These are phyloP conservation scores for Arachnopeziza araneosa DNA, from an alignment of 2,329 filamentous ascomycete species.

Conservation along the genomic window DNA sequence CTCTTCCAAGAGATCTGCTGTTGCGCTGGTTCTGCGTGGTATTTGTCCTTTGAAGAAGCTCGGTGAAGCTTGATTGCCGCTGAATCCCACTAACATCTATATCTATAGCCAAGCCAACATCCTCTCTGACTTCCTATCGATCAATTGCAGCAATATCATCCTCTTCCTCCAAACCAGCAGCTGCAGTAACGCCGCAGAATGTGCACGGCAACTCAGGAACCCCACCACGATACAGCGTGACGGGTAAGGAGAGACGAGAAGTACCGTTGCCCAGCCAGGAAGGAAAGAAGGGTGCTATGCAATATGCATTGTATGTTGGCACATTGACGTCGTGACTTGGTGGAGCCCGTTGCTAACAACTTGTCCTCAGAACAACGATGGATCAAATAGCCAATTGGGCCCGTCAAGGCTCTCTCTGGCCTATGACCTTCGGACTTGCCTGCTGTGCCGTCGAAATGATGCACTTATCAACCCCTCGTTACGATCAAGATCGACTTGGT, in stretches of 20 bases:
- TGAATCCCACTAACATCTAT: constrained; percentile 22
- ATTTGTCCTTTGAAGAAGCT: constrained; percentile 9
- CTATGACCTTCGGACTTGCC: constrained; percentile 81
- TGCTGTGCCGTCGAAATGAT: constrained; percentile 93
- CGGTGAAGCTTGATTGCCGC: constrained; percentile 1
- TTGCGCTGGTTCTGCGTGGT: constrained; percentile 40
- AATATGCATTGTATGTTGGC: constrained; percentile 75
- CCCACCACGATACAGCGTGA: constrained; percentile 45
- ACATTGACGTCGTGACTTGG: not conserved
- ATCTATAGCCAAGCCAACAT: constrained; percentile 57
- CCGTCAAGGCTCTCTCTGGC: constrained; percentile 79
- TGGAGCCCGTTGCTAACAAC: not conserved
- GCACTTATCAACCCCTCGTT: constrained; percentile 80
- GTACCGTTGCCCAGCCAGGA: constrained; percentile 75
- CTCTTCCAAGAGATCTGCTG: constrained; percentile 37
- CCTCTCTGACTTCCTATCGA: constrained; percentile 58
- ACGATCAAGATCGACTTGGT: constrained; percentile 82
- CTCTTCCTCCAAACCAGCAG: constrained; percentile 58
- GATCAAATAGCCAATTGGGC: constrained; percentile 81
- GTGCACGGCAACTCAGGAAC: constrained; percentile 48
- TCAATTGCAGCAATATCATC: constrained; percentile 60
- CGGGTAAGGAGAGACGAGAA: constrained; percentile 53
- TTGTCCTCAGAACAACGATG: constrained; percentile 57
- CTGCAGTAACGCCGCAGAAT: constrained; percentile 48
- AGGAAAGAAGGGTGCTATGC: constrained; percentile 70